phyloP scores from a whole-genome alignment of 2,329 filamentous ascomycete genomes.

The Fusarium graminum region DNA sequence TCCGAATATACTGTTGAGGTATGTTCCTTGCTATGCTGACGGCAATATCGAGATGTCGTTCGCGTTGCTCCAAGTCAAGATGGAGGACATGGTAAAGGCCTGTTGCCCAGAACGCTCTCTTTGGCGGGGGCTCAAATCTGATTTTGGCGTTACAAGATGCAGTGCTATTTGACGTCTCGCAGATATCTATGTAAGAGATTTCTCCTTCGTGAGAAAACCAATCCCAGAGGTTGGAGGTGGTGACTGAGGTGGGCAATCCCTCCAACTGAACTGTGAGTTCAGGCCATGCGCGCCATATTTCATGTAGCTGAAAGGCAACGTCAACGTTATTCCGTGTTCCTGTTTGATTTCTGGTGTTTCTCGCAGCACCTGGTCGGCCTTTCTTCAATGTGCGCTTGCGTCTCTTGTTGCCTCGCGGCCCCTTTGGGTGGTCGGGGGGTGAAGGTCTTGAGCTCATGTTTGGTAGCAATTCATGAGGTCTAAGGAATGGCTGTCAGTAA shows the following conservation, averaged over 20 bases:
- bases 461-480: background rate
- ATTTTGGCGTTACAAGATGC: conserved; percentile 58
- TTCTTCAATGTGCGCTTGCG: background rate
- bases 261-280: conserved; percentile 52
- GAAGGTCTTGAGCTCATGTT: conserved; percentile 15
- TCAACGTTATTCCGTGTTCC: background rate
- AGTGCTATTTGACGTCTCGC: conserved; percentile 29
- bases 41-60: conserved; percentile 41
- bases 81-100: conserved; percentile 48
- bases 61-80: conserved; percentile 35
- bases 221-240: conserved; percentile 62
- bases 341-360: background rate
- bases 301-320: conserved; percentile 5
- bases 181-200: conserved; percentile 69
- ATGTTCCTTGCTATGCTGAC: conserved; percentile 9
- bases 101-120: conserved; percentile 64
- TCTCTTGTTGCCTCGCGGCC: background rate
- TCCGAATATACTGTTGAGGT: conserved; percentile 36
- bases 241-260: conserved; percentile 54
- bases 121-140: conserved; percentile 70
- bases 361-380: conserved; percentile 6
- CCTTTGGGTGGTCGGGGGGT: background rate
- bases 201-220: conserved; percentile 66
- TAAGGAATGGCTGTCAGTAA: background rate
- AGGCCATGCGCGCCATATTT: conserved; percentile 54